Conservation (phyloP, 2,329 filamentous ascomycete species). For the Trichoderma sp. region DNA sequence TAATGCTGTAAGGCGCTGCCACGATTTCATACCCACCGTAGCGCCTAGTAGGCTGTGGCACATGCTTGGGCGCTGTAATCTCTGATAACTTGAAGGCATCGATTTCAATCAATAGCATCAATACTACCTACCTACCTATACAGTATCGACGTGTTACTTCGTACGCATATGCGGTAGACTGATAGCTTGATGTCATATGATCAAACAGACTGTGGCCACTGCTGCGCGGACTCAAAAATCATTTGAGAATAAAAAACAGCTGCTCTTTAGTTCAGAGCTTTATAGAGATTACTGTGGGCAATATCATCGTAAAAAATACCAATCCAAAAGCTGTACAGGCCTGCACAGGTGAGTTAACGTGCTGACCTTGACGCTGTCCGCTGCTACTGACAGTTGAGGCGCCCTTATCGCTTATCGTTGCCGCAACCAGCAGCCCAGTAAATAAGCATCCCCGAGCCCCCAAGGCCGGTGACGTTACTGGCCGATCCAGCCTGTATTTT, state of each 20-base stretch:
- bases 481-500: conserved; percentile 17
- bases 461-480: conserved; percentile 22
- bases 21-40: not conserved
- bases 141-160: not conserved
- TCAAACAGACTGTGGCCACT: not conserved
- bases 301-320: not conserved
- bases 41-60: not conserved
- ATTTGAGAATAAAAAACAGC: no score
- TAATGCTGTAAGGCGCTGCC: not conserved
- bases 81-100: not conserved
- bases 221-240: not conserved
- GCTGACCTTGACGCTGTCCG: no score
- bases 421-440: not conserved
- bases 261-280: not conserved
- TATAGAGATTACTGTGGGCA: not conserved
- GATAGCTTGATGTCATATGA: not conserved
- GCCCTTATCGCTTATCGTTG: conserved; percentile 26
- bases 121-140: no score
- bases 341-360: no score
- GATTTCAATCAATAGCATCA: not conserved
- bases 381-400: not conserved
- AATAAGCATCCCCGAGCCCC: not conserved
- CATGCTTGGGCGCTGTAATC: not conserved
- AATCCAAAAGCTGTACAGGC: no score
- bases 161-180: not conserved